Base-by-base conservation (phyloP, 768 basidiomycete species). In the Russula sp. region DNA sequence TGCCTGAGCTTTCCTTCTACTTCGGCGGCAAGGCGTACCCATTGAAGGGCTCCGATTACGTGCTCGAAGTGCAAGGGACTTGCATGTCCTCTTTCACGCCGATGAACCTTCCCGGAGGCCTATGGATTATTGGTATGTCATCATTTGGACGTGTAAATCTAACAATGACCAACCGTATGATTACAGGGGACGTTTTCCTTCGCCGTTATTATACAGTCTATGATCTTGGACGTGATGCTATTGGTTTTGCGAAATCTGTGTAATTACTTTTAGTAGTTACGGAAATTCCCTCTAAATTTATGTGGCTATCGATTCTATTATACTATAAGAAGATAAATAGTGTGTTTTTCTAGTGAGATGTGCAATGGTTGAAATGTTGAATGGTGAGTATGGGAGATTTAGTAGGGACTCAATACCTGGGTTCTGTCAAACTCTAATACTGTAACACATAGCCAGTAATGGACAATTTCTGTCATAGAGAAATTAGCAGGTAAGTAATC, bases 71-170 rank as follows among this genome's bases (percentile, higher is more conserved):
- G 16, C 88, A 90, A 74, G 93, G 92, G 28, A 92, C 92, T 18
- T 99, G 97, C 75, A 90, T 99, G 67, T 94, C 92, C 22, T 79
- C 95, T 20, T 99, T 99, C 81, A 90, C 86, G 51, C 92, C 90
- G 26, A 76, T 98, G 76, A 94, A 98, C 73, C 88, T 97, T 78
- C 90, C 90, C 1, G 84, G 86, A 49, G 76, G 53, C 8, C 7
- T 96, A 52, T 95, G 93, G 93, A 93, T 96, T 70, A 78, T 97
- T 70, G 94, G 94, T 88, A 77, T 53, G 80, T 74, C 14, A 30
- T 38, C 14, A 14, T 32, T 9, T 30, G 26, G 13, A 34, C 40
- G 11, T 28, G 10, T 11, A 42, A 26, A 22, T 18, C 3, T 10
- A 11, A 48, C 10, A 14, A 24, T 46, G 28, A 42, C 51, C 52